These are phyloP conservation scores for Amanita muscaria DNA, from an alignment of 768 basidiomycete genomes.

Conservation along the genomic window DNA sequence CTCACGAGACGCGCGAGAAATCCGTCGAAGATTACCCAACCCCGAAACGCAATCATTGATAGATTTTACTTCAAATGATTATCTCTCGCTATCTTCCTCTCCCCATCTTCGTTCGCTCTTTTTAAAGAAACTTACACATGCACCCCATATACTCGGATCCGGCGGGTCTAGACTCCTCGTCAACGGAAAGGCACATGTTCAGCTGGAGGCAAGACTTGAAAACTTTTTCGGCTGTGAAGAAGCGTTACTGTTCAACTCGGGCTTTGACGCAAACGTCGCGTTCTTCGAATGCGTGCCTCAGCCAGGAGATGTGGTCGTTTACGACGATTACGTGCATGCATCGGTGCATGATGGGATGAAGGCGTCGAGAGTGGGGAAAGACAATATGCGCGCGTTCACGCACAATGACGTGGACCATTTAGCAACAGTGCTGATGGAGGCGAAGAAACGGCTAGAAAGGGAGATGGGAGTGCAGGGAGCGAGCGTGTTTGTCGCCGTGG, in stretches of 20 bases:
- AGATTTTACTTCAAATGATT: slow-evolving; percentile 90
- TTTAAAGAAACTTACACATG: slow-evolving; percentile 38
- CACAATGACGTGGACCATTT: slow-evolving; percentile 66
- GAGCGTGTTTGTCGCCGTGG: slow-evolving; percentile 75
- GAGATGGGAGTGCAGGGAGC: not conserved
- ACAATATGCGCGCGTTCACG: slow-evolving; percentile 40
- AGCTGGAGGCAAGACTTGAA: slow-evolving; percentile 63
- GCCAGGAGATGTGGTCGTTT: slow-evolving; percentile 64
- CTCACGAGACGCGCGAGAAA: slow-evolving; percentile 57
- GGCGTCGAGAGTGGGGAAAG: slow-evolving; percentile 38
- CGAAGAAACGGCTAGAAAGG: slow-evolving; percentile 32
- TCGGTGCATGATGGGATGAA: slow-evolving; percentile 87
- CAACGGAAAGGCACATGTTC: slow-evolving; percentile 58
- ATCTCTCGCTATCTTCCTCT: slow-evolving; percentile 72
- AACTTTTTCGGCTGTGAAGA: slow-evolving; percentile 51
- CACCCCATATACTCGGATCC: slow-evolving; percentile 69
- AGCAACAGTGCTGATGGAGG: slow-evolving; percentile 29
- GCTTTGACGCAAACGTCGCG: slow-evolving; percentile 87
- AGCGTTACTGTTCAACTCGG: slow-evolving; percentile 85
- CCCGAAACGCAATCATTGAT: slow-evolving; percentile 34
- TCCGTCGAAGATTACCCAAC: slow-evolving; percentile 63
- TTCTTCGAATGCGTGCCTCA: slow-evolving; percentile 81
- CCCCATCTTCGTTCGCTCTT: slow-evolving; percentile 47
- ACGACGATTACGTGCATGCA: slow-evolving; percentile 86
- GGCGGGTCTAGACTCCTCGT: slow-evolving; percentile 84